Evolutionary conservation across 1,284 basidiomycete species (phyloP).

Genomic region (Cerioporus squamosus): DNA sequence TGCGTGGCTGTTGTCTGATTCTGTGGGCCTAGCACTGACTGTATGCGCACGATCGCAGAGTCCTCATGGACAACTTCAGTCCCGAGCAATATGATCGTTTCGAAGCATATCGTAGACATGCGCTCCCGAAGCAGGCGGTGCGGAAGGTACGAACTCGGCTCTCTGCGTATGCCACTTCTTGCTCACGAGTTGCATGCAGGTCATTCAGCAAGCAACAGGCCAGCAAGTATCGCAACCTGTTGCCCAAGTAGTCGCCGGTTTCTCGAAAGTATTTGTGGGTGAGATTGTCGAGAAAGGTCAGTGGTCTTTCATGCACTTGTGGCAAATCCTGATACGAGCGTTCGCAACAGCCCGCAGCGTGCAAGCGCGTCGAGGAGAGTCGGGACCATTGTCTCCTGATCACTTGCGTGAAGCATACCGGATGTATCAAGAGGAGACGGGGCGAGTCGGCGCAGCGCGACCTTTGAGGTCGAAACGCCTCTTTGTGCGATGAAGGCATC

Average conservation of each 20-base stretch:
- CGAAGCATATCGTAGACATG: constrained; percentile 84
- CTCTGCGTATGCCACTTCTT: background rate
- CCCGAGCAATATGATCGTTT: constrained; percentile 87
- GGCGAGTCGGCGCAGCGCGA: constrained; percentile 74
- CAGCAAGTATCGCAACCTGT: constrained; percentile 86
- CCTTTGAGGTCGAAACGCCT: constrained; percentile 67
- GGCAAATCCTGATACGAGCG: background rate
- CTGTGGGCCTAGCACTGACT: background rate
- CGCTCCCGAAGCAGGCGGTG: constrained; percentile 82
- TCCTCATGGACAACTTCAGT: constrained; percentile 87
- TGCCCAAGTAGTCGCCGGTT: constrained; percentile 87
- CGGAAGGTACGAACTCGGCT: constrained; percentile 59
- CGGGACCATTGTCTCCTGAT: constrained; percentile 82
- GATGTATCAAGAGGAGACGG: constrained; percentile 81
- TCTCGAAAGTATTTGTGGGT: constrained; percentile 91
- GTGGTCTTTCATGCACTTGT: constrained; percentile 17
- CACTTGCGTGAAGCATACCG: constrained; percentile 89
- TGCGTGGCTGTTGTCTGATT: constrained; percentile 35
- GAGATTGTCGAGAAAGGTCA: constrained; percentile 89
- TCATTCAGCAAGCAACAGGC: constrained; percentile 84
- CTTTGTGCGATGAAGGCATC: constrained; percentile 54
- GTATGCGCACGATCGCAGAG: constrained; percentile 44
- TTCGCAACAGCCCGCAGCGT: constrained; percentile 68
- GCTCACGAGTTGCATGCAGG: constrained; percentile 43
- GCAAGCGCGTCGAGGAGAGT: constrained; percentile 73